Evolutionary conservation across 2,329 filamentous ascomycete species (phyloP), one percentile per base, ranked within the genome.

Genomic region (Ophiocordyceps camponoti-floridani): DNA sequence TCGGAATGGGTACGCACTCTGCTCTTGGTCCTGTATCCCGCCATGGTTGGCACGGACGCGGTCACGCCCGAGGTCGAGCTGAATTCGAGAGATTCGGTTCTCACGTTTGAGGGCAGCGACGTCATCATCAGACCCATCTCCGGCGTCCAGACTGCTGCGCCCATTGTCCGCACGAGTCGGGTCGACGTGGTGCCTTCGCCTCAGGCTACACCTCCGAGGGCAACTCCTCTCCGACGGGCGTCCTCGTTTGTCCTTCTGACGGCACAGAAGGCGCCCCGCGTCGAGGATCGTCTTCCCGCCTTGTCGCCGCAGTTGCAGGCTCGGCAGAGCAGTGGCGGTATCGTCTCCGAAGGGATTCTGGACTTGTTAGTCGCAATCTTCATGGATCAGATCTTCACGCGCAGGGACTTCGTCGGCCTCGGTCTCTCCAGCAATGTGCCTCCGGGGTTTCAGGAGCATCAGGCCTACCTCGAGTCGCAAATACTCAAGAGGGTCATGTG

Each of bases 391-490:
- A 66, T 96, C 0, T 75, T 94, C 40, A 73, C 73, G 28, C 79
- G 86, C 26, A 94, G 94, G 57, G 91, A 98, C 44, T 98, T 96
- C 56, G 71, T 81, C 3, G 89, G 91, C 0, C 83, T 98, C 44
- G 79, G 82, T 0, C 65, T 98, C 10, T 94, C 85, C 55, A 67
- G 84, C 44, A 94, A 91, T 58, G 82, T 89, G 0, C 91, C 93
- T 1, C 86, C 91, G 1, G 88, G 89, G 0, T 94, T 94, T 54
- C 77, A 89, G 52, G 91, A 96, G 57, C 87, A 96, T 52, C 88
- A 95, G 54, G 86, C 87, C 0, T 94, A 88, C 58, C 95, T 98
- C 51, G 86, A 94, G 56, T 94, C 91, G 0, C 95, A 88, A 56
- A 67, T 96, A 3, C 66, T 96, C 18, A 76, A 79, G 27, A 82